phyloP scores from a whole-genome alignment of 2,329 filamentous ascomycete species.

The Colletotrichum coccodes region DNA sequence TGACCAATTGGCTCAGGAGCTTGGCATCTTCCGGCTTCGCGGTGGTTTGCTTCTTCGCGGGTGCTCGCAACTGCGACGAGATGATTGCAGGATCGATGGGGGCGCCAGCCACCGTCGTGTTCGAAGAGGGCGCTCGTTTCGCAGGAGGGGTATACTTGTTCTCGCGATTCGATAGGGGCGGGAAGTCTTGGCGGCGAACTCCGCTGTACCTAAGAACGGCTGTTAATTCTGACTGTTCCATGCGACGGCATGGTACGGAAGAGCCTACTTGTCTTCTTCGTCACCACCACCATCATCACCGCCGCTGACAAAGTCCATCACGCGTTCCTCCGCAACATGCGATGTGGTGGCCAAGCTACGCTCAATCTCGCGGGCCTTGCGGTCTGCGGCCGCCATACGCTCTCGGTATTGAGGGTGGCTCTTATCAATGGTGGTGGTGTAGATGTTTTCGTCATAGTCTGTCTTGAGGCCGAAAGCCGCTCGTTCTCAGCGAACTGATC shows the following conservation, averaged over 20 bases:
- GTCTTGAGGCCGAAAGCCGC: slow-evolving; percentile 87
- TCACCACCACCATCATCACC: slow-evolving; percentile 74
- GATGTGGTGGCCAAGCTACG: slow-evolving; percentile 76
- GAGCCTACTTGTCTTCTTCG: slow-evolving; percentile 88
- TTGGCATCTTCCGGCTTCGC: slow-evolving; percentile 45
- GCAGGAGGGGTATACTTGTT: slow-evolving; percentile 93
- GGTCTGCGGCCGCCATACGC: slow-evolving; percentile 81
- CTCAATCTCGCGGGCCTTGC: slow-evolving; percentile 91
- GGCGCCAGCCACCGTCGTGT: slow-evolving; percentile 78
- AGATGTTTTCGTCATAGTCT: slow-evolving; percentile 93
- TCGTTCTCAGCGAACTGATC: slow-evolving; percentile 96
- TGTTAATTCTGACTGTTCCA: neutral
- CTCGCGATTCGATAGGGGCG: slow-evolving; percentile 67
- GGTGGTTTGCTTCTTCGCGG: slow-evolving; percentile 52
- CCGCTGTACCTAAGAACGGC: slow-evolving; percentile 80
- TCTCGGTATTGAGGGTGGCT: slow-evolving; percentile 84
- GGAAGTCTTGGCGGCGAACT: slow-evolving; percentile 81
- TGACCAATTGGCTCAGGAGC: slow-evolving; percentile 16
- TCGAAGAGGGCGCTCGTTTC: slow-evolving; percentile 79
- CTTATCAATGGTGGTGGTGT: slow-evolving; percentile 91
- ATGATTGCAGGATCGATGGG: slow-evolving; percentile 92
- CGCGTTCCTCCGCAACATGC: slow-evolving; percentile 91
- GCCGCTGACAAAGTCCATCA: slow-evolving; percentile 73
- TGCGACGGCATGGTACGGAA: neutral
- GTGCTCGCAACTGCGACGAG: slow-evolving; percentile 77